Evolutionary conservation across 73 alveolate species (phyloP).

Genomic region (Halteria grandinella): DNA sequence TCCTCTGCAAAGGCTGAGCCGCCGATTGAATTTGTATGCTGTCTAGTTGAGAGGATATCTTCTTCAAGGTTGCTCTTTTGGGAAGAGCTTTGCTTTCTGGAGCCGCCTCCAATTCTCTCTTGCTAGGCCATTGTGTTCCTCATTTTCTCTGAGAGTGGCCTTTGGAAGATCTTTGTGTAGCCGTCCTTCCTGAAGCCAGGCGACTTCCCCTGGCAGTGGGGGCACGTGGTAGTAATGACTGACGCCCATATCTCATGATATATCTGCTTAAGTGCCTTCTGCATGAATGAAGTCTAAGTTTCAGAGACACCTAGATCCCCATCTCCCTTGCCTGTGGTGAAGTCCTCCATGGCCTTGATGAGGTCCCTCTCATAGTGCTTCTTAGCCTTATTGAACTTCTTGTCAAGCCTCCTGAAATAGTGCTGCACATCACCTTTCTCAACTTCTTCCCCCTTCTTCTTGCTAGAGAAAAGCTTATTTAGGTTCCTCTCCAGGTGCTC

Average conservation of each 20-base stretch:
- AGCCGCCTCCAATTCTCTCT: slow-evolving; percentile 23
- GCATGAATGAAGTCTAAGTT: slow-evolving; percentile 17
- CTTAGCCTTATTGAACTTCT: slow-evolving; percentile 19
- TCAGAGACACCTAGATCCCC: not conserved
- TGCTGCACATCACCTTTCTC: not conserved
- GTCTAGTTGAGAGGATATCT: slow-evolving; percentile 16
- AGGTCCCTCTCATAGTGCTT: not conserved
- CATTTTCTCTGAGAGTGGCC: slow-evolving; percentile 60
- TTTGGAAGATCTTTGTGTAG: slow-evolving; percentile 63
- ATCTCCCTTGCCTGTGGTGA: slow-evolving; percentile 1
- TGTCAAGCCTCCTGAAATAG: not conserved
- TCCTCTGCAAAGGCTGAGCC: slow-evolving; percentile 25
- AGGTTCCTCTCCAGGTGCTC: not conserved
- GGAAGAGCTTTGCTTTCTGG: slow-evolving; percentile 5
- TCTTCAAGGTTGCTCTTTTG: too few species aligned
- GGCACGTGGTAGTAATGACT: slow-evolving; percentile 62
- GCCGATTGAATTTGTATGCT: slow-evolving; percentile 13
- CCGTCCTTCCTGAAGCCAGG: slow-evolving; percentile 77
- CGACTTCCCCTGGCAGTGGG: slow-evolving; percentile 71
- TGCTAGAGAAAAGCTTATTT: not conserved
- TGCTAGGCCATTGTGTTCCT: slow-evolving; percentile 17
- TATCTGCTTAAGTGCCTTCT: slow-evolving; percentile 32
- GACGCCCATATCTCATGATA: slow-evolving; percentile 49
- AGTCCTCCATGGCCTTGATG: slow-evolving; percentile 18
- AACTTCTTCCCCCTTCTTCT: slow-evolving; percentile 7